Conservation (phyloP, 1,284 basidiomycete species). For the Peniophora sp. region DNA sequence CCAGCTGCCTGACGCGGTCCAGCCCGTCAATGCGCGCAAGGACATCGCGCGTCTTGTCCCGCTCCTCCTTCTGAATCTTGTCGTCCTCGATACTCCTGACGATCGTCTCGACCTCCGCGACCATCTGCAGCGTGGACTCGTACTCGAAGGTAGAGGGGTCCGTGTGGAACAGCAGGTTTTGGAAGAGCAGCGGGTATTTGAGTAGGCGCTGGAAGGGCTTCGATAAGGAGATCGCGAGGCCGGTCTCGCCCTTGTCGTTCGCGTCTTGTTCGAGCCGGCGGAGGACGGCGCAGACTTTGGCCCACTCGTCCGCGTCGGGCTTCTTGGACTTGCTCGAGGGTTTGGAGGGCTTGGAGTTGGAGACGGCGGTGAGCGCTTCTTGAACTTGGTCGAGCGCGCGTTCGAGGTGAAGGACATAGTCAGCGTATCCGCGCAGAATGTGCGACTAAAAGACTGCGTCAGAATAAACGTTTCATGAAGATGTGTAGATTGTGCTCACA, state of each 20-base stretch:
- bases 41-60: constrained; percentile 89
- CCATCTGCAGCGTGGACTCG: constrained; percentile 92
- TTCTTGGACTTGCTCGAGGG: constrained; percentile 77
- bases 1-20: constrained; percentile 81
- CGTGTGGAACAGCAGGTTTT: constrained; percentile 94
- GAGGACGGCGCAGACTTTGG: constrained; percentile 64
- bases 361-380: constrained; percentile 60
- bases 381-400: constrained; percentile 84
- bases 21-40: constrained; percentile 95
- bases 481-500: constrained; percentile 41
- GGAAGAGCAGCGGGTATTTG: constrained; percentile 96
- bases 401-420: constrained; percentile 88
- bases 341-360: constrained; percentile 62
- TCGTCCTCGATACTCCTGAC: constrained; percentile 96
- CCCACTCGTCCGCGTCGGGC: constrained; percentile 69
- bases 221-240: constrained; percentile 87
- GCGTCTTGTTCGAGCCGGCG: constrained; percentile 76
- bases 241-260: constrained; percentile 83
- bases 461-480: constrained; percentile 3
- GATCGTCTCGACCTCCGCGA: constrained; percentile 92
- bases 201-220: constrained; percentile 96
- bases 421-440: constrained; percentile 86
- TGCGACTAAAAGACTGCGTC: constrained; percentile 55
- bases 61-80: constrained; percentile 92
- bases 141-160: constrained; percentile 97